Base-by-base conservation (phyloP, 1,284 basidiomycete genomes). In the Fereydounia khargensis region DNA sequence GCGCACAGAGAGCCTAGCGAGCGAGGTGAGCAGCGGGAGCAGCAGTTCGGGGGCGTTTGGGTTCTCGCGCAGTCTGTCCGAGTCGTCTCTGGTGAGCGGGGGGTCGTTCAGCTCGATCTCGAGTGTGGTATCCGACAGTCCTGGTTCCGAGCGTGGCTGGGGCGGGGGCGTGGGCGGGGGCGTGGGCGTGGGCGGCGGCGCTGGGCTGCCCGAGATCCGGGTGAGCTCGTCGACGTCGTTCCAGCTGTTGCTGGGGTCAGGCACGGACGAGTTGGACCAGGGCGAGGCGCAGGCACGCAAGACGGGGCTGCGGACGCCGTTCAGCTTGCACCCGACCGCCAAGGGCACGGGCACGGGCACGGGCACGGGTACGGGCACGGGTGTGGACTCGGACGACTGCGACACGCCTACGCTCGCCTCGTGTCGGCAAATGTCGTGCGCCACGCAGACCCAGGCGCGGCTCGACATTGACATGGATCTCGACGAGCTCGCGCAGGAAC, bases 401-500 rank as follows among this genome's bases (percentile, higher is more conserved):
- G 57, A 64, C 11, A 64, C 61, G 8, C 61, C 61, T 5, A 64
- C 52, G 25, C 42, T 64, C 2, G 52, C 48, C 9, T 64, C 61
- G 11, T 52, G 48, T 28, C 47, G 55, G 14, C 40, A 64, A 35
- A 51, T 59, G 53, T 32, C 46, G 21, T 38, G 36, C 17, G 25
- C 41, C 4, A 27, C 27, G 10, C 31, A 41, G 39, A 16, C 38
- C 13, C 38, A 38, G 37, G 43, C 39, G 28, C 56, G 55, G 42
- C 54, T 62, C 6, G 54, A 45, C 7, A 41, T 62, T 6, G 56
- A 55, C 42, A 62, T 62, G 58, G 58, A 61, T 22, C 53, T 61
- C 21, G 53, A 47, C 19, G 58, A 61, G 16, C 58, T 61, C 10
- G 58, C 58, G 16, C 54, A 53, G 19, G 54, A 62, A 40, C 59